Evolutionary conservation across 208 protist species (phyloP).

Genomic region (Leishmania turanica): DNA sequence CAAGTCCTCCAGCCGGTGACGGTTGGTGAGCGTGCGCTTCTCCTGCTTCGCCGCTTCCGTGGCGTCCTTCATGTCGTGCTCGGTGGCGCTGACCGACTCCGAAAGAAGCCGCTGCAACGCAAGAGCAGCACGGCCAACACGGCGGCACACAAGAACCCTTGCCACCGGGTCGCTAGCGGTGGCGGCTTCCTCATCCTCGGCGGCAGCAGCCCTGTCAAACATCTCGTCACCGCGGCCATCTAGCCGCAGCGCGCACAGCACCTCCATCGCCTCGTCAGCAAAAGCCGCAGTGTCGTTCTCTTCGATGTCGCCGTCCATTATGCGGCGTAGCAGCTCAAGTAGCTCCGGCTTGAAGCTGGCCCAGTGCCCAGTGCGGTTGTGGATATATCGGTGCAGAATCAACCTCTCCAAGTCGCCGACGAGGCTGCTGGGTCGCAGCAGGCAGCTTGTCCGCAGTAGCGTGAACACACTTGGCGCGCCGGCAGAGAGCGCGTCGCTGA

Average conservation of each 20-base stretch:
- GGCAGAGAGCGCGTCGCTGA: constrained; percentile 73
- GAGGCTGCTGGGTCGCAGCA: constrained; percentile 35
- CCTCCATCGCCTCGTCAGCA: not conserved
- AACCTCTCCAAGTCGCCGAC: constrained; percentile 30
- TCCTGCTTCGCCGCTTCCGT: not conserved
- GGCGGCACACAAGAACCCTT: constrained; percentile 38
- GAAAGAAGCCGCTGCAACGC: constrained; percentile 32
- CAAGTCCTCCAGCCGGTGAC: constrained; percentile 34
- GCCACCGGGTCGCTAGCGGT: constrained; percentile 16
- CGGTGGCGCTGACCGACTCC: not conserved
- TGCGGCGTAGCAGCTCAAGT: constrained; percentile 36
- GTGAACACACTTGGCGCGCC: constrained; percentile 89
- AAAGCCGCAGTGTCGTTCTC: not conserved
- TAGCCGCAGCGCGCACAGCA: constrained; percentile 20
- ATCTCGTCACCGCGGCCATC: not conserved
- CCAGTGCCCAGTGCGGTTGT: constrained; percentile 85
- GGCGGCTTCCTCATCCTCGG: not conserved
- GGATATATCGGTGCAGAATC: constrained; percentile 79
- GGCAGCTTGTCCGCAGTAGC: constrained; percentile 58
- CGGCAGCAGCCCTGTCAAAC: not conserved
- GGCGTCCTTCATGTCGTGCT: not conserved
- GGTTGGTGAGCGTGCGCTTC: not conserved
- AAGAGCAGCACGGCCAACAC: constrained; percentile 53
- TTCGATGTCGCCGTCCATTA: constrained; percentile 10
- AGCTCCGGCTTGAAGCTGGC: constrained; percentile 45